Evolutionary conservation across 2,329 filamentous ascomycete genomes (phyloP).

Genomic region (Penicillium nordicum): DNA sequence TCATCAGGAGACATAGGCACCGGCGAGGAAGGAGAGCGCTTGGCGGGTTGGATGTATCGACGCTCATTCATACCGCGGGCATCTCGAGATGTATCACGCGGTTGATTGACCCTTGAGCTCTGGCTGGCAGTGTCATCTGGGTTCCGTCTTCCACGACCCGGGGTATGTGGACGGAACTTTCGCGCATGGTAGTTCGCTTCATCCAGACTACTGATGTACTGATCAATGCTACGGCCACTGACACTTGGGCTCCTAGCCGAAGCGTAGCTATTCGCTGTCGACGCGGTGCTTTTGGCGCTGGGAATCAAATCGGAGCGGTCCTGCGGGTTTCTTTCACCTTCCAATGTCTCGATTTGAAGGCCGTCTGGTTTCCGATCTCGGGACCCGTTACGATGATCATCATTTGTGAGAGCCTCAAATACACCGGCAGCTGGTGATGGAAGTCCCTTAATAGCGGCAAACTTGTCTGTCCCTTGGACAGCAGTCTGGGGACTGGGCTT

Average conservation of each 20-base stretch:
- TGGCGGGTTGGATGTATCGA: slow-evolving; percentile 69
- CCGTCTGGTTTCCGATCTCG: slow-evolving; percentile 75
- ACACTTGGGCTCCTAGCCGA: slow-evolving; percentile 55
- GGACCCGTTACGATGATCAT: slow-evolving; percentile 58
- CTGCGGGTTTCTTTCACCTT: slow-evolving; percentile 52
- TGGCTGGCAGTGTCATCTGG: slow-evolving; percentile 46
- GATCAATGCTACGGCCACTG: slow-evolving; percentile 67
- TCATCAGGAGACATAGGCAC: slow-evolving; percentile 94
- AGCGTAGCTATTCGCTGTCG: slow-evolving; percentile 47
- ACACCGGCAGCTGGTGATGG: slow-evolving; percentile 67
- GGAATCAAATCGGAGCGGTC: slow-evolving; percentile 55
- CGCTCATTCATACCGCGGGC: slow-evolving; percentile 62
- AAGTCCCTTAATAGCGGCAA: slow-evolving; percentile 55
- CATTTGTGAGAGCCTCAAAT: slow-evolving; percentile 60
- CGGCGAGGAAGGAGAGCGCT: slow-evolving; percentile 86
- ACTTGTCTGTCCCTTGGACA: slow-evolving; percentile 63
- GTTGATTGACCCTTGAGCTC: slow-evolving; percentile 48
- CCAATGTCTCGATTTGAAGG: slow-evolving; percentile 61
- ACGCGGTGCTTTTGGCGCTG: slow-evolving; percentile 35
- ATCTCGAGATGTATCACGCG: slow-evolving; percentile 64
- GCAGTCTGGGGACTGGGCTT: slow-evolving; percentile 58
- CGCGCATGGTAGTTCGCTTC: slow-evolving; percentile 64
- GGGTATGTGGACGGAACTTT: slow-evolving; percentile 45
- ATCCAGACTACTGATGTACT: slow-evolving; percentile 83
- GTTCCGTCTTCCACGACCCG: slow-evolving; percentile 52